Percentiles rank a stretch among this genome's conserved stretches.
Conservation (phyloP, 75 land plant species). For the Isoetes taiwanensis region DNA sequence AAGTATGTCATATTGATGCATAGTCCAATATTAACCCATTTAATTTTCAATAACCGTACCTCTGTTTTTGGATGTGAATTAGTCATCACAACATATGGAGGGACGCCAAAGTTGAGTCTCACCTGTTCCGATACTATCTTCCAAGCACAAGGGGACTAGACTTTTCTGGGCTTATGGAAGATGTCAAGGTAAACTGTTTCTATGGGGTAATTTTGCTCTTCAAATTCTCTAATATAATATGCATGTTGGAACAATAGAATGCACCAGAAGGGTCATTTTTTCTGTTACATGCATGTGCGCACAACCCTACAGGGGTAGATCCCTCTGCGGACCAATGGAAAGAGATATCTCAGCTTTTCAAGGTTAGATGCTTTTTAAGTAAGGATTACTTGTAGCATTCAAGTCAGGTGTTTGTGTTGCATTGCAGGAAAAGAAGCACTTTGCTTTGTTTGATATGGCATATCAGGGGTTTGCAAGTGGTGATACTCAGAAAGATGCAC, state of each 20-base stretch:
- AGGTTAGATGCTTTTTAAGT: constrained; percentile 25
- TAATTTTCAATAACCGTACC: neutral
- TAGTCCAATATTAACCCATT: neutral
- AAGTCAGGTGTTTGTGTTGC: neutral
- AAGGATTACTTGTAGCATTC: neutral
- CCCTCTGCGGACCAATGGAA: constrained; percentile 96
- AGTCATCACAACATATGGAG: constrained; percentile 91
- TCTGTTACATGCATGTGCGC: constrained; percentile 94
- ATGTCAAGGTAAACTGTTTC: constrained; percentile 51
- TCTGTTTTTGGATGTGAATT: neutral
- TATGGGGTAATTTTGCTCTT: neutral
- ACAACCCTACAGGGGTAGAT: constrained; percentile 97
- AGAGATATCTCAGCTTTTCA: constrained; percentile 69
- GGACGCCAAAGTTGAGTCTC: constrained; percentile 79
- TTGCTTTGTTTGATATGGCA: constrained; percentile 95
- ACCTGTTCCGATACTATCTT: constrained; percentile 68
- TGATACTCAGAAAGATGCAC: constrained; percentile 67
- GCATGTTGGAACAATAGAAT: constrained; percentile 31
- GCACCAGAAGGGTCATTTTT: constrained; percentile 87
- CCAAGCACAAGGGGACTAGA: constrained; percentile 72
- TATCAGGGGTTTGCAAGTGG: constrained; percentile 99
- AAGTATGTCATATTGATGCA: constrained; percentile 66
- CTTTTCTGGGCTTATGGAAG: constrained; percentile 74
- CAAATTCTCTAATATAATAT: neutral
- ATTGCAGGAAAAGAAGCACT: constrained; percentile 59